Percentiles rank a stretch among this genome's conserved stretches.
These are phyloP conservation scores for Incumbomyces delicatus DNA, from an alignment of 2,329 filamentous ascomycete genomes.

Conservation along the genomic window DNA sequence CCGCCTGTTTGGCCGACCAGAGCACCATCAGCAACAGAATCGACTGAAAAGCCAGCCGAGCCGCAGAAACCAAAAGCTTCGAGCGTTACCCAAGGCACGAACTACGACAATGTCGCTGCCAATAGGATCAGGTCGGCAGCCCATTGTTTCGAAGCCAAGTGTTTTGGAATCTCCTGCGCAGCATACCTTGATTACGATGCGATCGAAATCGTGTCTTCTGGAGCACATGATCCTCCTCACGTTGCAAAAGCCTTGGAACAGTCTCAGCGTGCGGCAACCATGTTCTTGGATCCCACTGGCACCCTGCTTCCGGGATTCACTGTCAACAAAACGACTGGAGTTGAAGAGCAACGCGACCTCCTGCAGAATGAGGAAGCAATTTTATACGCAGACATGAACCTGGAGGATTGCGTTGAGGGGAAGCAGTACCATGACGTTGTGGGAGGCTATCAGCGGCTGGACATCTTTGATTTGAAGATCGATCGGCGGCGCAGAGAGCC, in stretches of 20 bases:
- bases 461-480: slow-evolving; percentile 45
- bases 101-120: slow-evolving; percentile 47
- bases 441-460: slow-evolving; percentile 46
- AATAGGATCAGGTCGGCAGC: slow-evolving; percentile 45
- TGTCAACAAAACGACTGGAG: slow-evolving; percentile 17
- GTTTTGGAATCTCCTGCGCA: slow-evolving; percentile 44
- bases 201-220: slow-evolving; percentile 27
- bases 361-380: slow-evolving; percentile 41
- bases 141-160: slow-evolving; percentile 51
- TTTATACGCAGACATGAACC: slow-evolving; percentile 43
- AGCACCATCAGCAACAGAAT: no score
- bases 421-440: slow-evolving; percentile 51
- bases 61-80: slow-evolving; percentile 21
- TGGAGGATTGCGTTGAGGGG: slow-evolving; percentile 42
- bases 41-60: neutral
- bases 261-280: slow-evolving; percentile 37
- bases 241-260: slow-evolving; percentile 27
- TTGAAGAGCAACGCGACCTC: slow-evolving; percentile 23
- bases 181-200: slow-evolving; percentile 34
- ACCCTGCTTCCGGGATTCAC: slow-evolving; percentile 31
- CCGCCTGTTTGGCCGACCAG: slow-evolving; percentile 47
- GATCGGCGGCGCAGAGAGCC: slow-evolving; percentile 33
- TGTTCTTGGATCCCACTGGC: slow-evolving; percentile 45
- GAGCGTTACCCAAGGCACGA: slow-evolving; percentile 15
- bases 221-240: slow-evolving; percentile 14